These are phyloP conservation scores for Wickerhamiella brachini DNA, from an alignment of 805 yeast species.

Conservation along the genomic window DNA sequence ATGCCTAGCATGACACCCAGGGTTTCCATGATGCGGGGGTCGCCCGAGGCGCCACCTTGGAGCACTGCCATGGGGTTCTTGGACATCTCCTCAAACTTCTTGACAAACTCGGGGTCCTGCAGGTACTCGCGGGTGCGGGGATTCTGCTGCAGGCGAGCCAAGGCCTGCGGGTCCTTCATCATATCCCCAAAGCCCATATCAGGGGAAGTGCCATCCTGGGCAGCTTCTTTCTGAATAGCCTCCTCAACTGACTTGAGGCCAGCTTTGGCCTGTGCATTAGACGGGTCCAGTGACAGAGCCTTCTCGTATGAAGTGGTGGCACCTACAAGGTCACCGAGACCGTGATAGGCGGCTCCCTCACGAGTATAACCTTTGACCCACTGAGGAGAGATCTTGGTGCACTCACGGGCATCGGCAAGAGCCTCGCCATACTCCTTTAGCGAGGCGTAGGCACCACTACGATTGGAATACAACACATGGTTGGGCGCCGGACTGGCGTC, in stretches of 20 bases:
- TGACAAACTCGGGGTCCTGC: constrained; percentile 76
- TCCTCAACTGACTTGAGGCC: constrained; percentile 62
- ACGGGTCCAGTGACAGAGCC: constrained; percentile 68
- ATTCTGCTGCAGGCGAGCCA: constrained; percentile 59
- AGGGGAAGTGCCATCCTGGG: constrained; percentile 32
- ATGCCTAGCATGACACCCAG: constrained; percentile 79
- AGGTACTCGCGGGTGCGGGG: constrained; percentile 80
- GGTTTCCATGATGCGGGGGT: constrained; percentile 78
- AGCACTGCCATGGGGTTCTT: constrained; percentile 64
- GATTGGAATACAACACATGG: constrained; percentile 84
- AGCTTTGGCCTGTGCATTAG: constrained; percentile 73
- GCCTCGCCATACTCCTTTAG: constrained; percentile 62
- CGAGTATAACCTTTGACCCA: constrained; percentile 97
- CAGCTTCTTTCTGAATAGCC: constrained; percentile 36
- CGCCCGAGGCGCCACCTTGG: constrained; percentile 41
- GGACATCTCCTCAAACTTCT: constrained; percentile 41
- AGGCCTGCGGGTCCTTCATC: constrained; percentile 67
- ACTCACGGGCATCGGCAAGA: constrained; percentile 68
- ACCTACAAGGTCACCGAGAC: constrained; percentile 65
- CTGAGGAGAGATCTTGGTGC: constrained; percentile 62
- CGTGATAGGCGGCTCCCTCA: constrained; percentile 83
- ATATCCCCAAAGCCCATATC: constrained; percentile 66
- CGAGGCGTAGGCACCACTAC: constrained; percentile 86
- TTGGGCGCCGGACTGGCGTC: constrained; percentile 70
- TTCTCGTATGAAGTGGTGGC: constrained; percentile 60